Conservation (phyloP, 345 rosid species). For the Camelina laxa region DNA sequence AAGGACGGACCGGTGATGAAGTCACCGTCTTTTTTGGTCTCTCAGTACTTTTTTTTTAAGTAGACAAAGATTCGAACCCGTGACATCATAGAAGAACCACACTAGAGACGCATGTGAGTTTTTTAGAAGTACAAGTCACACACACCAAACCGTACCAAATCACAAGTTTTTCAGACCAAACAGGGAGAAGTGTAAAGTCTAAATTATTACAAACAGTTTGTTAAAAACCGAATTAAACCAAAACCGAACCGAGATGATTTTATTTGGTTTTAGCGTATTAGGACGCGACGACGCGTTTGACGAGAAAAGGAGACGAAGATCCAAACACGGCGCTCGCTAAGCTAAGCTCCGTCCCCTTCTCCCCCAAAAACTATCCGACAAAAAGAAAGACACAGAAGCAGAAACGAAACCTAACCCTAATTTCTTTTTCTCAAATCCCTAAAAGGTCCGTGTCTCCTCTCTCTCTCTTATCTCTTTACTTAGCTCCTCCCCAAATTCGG, state of each 20-base stretch:
- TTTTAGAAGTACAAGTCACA: background rate
- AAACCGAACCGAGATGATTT: conserved; percentile 32
- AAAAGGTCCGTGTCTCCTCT: conserved; percentile 19
- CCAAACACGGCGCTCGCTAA: conserved; percentile 40
- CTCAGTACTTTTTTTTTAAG: background rate
- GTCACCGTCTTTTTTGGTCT: background rate
- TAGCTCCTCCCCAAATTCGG: conserved; percentile 34
- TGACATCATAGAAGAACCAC: conserved; percentile 13
- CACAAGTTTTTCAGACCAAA: background rate
- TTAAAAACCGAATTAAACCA: conserved; percentile 35
- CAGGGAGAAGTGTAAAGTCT: background rate
- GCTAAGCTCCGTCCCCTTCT: conserved; percentile 41
- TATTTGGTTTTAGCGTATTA: background rate
- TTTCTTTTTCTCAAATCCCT: conserved; percentile 10
- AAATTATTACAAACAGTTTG: background rate
- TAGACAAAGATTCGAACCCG: conserved; percentile 23
- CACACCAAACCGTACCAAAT: background rate
- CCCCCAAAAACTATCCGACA: conserved; percentile 38
- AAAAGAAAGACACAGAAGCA: conserved; percentile 14
- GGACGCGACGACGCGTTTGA: conserved; percentile 41
- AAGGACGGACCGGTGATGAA: conserved; percentile 15
- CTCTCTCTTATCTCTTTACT: conserved; percentile 1
- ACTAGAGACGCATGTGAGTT: background rate
- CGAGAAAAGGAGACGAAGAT: conserved; percentile 29
- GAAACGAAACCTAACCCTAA: conserved; percentile 46